Base-by-base conservation (phyloP, 2,329 filamentous ascomycete species). In the Calonectria pauciramosa region DNA sequence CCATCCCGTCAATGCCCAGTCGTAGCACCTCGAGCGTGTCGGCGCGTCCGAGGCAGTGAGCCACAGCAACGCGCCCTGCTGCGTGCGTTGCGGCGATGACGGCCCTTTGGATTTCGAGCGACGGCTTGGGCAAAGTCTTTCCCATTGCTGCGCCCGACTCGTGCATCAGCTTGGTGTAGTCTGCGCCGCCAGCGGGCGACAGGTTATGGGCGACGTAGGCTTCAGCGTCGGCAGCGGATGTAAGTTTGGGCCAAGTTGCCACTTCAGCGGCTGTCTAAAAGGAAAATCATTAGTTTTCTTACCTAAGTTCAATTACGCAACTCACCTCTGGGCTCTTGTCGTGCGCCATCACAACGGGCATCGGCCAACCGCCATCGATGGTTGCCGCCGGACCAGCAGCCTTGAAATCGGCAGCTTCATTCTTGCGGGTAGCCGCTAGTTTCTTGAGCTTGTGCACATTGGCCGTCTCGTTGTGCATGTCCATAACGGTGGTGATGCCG, bases 111-210 rank as follows among this genome's bases (percentile, higher is more conserved):
- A 90, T 82, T 56, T 86, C 83, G 6, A 87, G 70, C 0, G 84
- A 82, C 0, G 88, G 88, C 41, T 86, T 82, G 6, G 77, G 75
- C 23, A 88, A 82, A 10, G 82, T 73, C 34, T 81, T 71, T 3
- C 85, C 84, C 79, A 89, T 82, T 11, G 82, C 79, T 10, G 78
- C 82, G 4, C 88, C 88, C 67, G 83, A 84, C 75, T 90, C 88
- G 75, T 90, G 87, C 84, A 90, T 88, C 63, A 90, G 80, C 77
- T 90, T 90, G 78, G 89, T 87, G 80, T 89, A 89, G 72, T 89
- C 85, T 2, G 85, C 86, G 69, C 89, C 86, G 23, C 67, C 67
- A 26, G 67, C 67, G 13, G 67, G 52, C 14, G 80, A 80, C 14
- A 84, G 75, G 2, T 84, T 84, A 74, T 85, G 84, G 16, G 84